Percentiles rank a stretch among this genome's conserved stretches.
Conservation (phyloP, 768 basidiomycete species). For the Gautieria morchelliformis region DNA sequence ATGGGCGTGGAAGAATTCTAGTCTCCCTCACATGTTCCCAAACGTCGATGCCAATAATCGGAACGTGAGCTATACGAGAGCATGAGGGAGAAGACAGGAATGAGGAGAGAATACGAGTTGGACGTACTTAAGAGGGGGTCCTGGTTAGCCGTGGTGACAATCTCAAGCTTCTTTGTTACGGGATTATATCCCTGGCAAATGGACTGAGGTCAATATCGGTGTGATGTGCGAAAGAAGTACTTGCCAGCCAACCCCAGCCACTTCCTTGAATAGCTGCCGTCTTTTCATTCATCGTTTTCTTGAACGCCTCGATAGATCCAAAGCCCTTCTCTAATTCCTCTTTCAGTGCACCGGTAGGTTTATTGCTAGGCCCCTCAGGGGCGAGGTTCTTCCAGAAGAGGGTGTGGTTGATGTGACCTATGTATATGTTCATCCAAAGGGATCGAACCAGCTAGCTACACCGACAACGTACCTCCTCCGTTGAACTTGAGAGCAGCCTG, state of each 20-base stretch:
- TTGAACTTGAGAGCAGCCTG: constrained; percentile 87
- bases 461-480: constrained; percentile 46
- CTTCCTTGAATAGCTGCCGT: constrained; percentile 93
- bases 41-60: constrained; percentile 93
- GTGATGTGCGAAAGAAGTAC: constrained; percentile 14
- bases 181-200: constrained; percentile 56
- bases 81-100: background rate
- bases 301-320: constrained; percentile 79
- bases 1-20: too few relatives aligned
- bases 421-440: background rate
- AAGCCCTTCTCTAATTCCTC: constrained; percentile 72
- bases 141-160: constrained; percentile 92
- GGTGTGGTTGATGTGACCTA: constrained; percentile 90
- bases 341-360: constrained; percentile 39
- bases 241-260: constrained; percentile 96
- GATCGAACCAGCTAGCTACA: background rate
- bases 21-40: constrained; percentile 76
- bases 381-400: constrained; percentile 98
- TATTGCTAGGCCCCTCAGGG: constrained; percentile 46
- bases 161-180: constrained; percentile 64
- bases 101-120: background rate
- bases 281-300: constrained; percentile 75
- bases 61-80: constrained; percentile 53
- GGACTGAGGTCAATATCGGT: background rate
- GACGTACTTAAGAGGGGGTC: constrained; percentile 71